phyloP scores from a whole-genome alignment of 306 rosid genomes.

The Mucuna pruriens region DNA sequence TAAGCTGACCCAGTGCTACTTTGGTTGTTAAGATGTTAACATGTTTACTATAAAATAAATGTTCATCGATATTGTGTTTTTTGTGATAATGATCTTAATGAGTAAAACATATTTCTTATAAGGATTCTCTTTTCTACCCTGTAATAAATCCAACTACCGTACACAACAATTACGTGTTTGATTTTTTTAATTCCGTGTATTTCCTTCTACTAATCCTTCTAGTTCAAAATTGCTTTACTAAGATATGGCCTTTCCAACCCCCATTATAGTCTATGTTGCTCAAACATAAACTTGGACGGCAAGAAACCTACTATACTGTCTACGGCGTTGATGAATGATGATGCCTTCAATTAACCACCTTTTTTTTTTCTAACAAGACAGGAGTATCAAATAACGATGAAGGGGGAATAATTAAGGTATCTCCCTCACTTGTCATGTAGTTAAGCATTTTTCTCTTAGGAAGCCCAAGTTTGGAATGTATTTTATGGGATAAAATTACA shows the following conservation, averaged over 20 bases:
- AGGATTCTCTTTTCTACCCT: background rate
- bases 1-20: background rate
- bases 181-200: background rate
- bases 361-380: conserved; percentile 10
- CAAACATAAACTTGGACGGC: conserved; percentile 50
- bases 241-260: background rate
- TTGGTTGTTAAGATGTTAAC: background rate
- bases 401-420: background rate
- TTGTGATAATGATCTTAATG: conserved; percentile 26
- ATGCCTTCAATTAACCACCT: conserved; percentile 24
- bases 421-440: background rate
- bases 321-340: conserved; percentile 15
- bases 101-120: background rate
- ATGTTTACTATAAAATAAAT: conserved; percentile 12
- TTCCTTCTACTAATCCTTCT: background rate
- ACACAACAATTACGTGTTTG: background rate
- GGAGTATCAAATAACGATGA: conserved; percentile 34
- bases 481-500: background rate
- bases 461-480: background rate
- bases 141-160: conserved; percentile 37
- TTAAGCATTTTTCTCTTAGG: background rate
- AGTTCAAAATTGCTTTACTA: background rate
- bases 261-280: background rate
- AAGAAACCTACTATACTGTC: conserved; percentile 40
- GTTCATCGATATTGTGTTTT: background rate